phyloP scores from a whole-genome alignment of 2,329 filamentous ascomycete species.

The Fusarium penzigii region DNA sequence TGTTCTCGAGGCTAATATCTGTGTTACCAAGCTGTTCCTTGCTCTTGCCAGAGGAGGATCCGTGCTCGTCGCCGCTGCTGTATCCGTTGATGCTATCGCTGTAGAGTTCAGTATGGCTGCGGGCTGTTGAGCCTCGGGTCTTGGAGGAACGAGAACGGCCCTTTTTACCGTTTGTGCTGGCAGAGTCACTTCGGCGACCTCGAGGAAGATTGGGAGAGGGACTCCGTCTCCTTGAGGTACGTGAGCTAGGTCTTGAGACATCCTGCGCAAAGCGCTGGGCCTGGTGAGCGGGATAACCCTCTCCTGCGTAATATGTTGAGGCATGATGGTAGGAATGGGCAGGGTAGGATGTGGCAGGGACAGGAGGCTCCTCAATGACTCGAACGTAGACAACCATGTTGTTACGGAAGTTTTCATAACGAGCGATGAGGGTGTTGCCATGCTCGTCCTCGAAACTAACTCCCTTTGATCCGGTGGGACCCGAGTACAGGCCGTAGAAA shows the following conservation, averaged over 20 bases:
- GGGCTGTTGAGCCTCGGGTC: conserved; percentile 55
- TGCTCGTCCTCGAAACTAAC: conserved; percentile 93
- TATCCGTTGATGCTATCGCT: conserved; percentile 72
- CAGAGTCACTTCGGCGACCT: conserved; percentile 77
- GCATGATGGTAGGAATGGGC: conserved; percentile 54
- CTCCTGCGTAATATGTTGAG: conserved; percentile 57
- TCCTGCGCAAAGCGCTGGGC: conserved; percentile 58
- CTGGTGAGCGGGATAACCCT: conserved; percentile 47
- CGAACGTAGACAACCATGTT: conserved; percentile 94
- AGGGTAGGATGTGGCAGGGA: conserved; percentile 48
- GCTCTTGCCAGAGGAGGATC: conserved; percentile 69
- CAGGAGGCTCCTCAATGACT: conserved; percentile 65
- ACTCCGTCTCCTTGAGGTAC: conserved; percentile 74
- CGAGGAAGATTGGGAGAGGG: conserved; percentile 69
- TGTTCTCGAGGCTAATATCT: conserved; percentile 97
- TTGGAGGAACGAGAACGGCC: conserved; percentile 69
- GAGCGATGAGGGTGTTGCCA: conserved; percentile 88
- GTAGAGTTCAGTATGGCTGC: conserved; percentile 58
- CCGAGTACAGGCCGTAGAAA: conserved; percentile 94
- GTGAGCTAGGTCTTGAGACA: conserved; percentile 67
- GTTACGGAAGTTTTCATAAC: conserved; percentile 92
- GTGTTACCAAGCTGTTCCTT: conserved; percentile 91
- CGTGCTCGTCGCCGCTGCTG: conserved; percentile 83
- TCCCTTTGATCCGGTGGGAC: conserved; percentile 67
- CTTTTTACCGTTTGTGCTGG: conserved; percentile 63